These are phyloP conservation scores for Prunus fruticosa DNA, from an alignment of 306 rosid species.

Conservation along the genomic window DNA sequence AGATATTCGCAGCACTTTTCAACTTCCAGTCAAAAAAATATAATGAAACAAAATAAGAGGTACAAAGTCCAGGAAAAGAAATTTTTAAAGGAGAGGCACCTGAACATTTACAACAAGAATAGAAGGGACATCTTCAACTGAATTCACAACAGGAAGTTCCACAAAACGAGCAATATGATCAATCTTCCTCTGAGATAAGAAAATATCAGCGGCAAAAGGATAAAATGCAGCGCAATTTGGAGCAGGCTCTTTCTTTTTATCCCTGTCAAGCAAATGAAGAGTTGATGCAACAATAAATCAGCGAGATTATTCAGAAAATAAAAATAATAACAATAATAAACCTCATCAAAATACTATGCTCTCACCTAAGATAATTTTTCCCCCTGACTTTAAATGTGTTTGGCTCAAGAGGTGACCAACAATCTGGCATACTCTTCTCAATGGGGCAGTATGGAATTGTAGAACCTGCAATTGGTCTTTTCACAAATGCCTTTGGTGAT, in stretches of 20 bases:
- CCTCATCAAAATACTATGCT: background rate
- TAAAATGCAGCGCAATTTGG: constrained; percentile 68
- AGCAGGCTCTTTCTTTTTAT: constrained; percentile 90
- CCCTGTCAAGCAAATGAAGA: constrained; percentile 49
- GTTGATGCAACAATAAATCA: constrained; percentile 22
- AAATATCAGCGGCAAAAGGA: constrained; percentile 84
- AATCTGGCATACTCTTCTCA: constrained; percentile 66
- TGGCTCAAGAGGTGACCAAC: constrained; percentile 90
- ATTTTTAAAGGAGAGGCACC: constrained; percentile 36
- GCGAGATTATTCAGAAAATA: background rate
- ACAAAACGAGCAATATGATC: constrained; percentile 94
- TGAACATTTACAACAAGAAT: constrained; percentile 84
- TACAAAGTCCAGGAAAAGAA: background rate
- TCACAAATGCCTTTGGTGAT: constrained; percentile 64
- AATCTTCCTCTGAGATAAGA: constrained; percentile 69
- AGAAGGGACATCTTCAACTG: constrained; percentile 69
- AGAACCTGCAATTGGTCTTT: constrained; percentile 68
- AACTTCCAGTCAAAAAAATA: constrained; percentile 8
- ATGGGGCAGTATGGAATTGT: constrained; percentile 57
- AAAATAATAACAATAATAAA: background rate
- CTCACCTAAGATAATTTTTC: constrained; percentile 74
- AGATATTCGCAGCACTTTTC: constrained; percentile 4
- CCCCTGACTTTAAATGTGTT: constrained; percentile 84
- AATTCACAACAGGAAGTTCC: constrained; percentile 69
- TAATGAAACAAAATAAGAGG: background rate